These are phyloP conservation scores for Yamadazyma friedrichii DNA, from an alignment of 1,139 yeast genomes.

Conservation along the genomic window DNA sequence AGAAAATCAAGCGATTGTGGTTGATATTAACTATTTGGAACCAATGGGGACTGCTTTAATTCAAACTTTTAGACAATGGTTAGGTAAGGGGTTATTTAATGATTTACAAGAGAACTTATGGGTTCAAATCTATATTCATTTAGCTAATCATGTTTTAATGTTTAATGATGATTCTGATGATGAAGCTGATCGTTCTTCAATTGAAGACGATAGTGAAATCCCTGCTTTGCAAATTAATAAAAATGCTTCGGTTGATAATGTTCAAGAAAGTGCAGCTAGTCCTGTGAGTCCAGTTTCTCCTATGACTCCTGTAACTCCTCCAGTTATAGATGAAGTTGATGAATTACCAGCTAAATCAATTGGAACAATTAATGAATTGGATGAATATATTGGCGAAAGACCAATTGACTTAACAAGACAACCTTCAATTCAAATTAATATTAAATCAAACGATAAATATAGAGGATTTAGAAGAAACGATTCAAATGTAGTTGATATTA, in stretches of 20 bases:
- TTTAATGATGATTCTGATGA: constrained; percentile 17
- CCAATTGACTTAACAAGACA: constrained; percentile 15
- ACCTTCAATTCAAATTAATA: constrained; percentile 16
- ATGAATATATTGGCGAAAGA: constrained; percentile 11
- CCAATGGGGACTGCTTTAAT: constrained; percentile 44
- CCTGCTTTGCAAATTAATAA: constrained; percentile 19
- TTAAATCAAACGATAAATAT: constrained; percentile 31
- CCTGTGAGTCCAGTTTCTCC: constrained; percentile 10
- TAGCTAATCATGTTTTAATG: constrained; percentile 39
- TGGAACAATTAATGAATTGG: constrained; percentile 10
- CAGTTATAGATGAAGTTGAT: constrained; percentile 15
- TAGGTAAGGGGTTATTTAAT: constrained; percentile 32
- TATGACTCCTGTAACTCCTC: constrained; percentile 13
- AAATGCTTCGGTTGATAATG: neutral
- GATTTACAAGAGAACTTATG: constrained; percentile 37
- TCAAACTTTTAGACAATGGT: constrained; percentile 38
- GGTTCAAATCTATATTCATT: constrained; percentile 40
- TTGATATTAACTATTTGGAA: constrained; percentile 36
- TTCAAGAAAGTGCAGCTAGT: neutral
- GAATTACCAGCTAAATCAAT: constrained; percentile 7
- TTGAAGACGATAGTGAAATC: constrained; percentile 14
- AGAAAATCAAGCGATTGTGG: constrained; percentile 31
- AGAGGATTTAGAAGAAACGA: constrained; percentile 46
- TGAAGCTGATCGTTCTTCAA: constrained; percentile 11
- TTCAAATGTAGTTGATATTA: constrained; percentile 20